Evolutionary conservation across 2,329 filamentous ascomycete species (phyloP), one percentile per base, ranked within the genome.

Genomic region (Trichoderma sp.): DNA sequence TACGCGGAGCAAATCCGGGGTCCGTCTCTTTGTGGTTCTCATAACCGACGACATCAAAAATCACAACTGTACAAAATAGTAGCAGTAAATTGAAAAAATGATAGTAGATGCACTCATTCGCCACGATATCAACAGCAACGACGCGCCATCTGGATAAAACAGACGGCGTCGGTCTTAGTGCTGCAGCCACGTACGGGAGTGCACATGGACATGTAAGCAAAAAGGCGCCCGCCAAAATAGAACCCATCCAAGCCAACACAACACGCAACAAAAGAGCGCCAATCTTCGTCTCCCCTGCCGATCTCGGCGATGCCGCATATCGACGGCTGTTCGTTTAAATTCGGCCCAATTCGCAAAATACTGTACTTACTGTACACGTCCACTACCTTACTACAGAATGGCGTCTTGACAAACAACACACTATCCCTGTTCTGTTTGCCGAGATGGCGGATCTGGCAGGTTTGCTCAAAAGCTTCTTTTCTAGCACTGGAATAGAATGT

Each of bases 251-350:
- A 6, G 9, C 31, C 16, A 71, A 14, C 56, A 31, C 29, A n/a
- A 62, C 29, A 63, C 38, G 16, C 29, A 63, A 6, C 59, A 8
- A n/a, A 31, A 29, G 3, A 27, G 29, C 27, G 68, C 68, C 68
- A 50, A n/a, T 45, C 41, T 24, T 24, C 21, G 29, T 12, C 29
- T 31, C 56, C 56, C 68, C 29, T 11, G 24, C n/a, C 12, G n/a
- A 63, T 50, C 59, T 71, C 59, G 59, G 68, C 56, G 68, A 63
- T 27, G 59, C 35, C 68, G 56, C 56, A 71, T 69, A 69, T 59
- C 66, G 50, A 59, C 50, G 50, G 65, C 65, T 71, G 50, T 59
- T 71, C 67, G 50, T 71, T 53, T 60, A 60, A 71, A 60, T 41
- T 41, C 31, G 67, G 67, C 33, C 21, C 21, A 60, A 38, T 41